Evolutionary conservation across 1,284 basidiomycete species (phyloP), one percentile per base, ranked within the genome.

Genomic region (Heterobasidion parviporum): DNA sequence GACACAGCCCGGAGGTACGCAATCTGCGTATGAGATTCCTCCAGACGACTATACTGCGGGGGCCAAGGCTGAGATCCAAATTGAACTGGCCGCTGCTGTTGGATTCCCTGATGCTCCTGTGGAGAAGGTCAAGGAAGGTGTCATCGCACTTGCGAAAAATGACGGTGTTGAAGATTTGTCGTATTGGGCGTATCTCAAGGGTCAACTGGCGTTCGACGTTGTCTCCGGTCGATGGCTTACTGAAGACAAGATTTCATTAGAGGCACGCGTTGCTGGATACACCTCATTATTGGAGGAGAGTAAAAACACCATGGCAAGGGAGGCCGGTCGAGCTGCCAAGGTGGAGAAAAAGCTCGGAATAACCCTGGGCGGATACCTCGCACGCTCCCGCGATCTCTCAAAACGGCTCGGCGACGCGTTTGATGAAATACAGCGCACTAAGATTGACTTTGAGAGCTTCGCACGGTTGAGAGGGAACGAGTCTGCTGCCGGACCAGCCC

Each of bases 271-370:
- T 35, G 77, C 78, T 1, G 92, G 92, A 0, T 87, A 89, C 64
- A 68, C 74, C 0, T 67, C 76, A 7, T 72, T 87, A 51, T 75
- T 98, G 54, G 77, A 82, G 10, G 74, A 82, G 46, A 78, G 78
- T 55, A 82, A 87, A 26, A 84, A 85, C n/a, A 71, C 74, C 49
- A 93, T 99, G 86, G 73, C 83, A n/a, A 83, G 82, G 64, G 89
- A 92, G 65, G 92, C 92, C 0, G 80, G 77, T 50, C 90, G 88
- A 65, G 88, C 91, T 0, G 72, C 82, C 45, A 99, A 98, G 74
- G 70, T 80, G 5, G 97, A 99, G 76, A 98, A 96, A 81, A 95
- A 94, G 70, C 82, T 99, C 16, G 81, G 76, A 12, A 85, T 96
- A 61, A 81, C 85, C 20, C 80, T 99, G 7, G 95, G 94, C 45